Conservation (phyloP, 2,329 filamentous ascomycete genomes). For the Elsinoe ampelina region DNA sequence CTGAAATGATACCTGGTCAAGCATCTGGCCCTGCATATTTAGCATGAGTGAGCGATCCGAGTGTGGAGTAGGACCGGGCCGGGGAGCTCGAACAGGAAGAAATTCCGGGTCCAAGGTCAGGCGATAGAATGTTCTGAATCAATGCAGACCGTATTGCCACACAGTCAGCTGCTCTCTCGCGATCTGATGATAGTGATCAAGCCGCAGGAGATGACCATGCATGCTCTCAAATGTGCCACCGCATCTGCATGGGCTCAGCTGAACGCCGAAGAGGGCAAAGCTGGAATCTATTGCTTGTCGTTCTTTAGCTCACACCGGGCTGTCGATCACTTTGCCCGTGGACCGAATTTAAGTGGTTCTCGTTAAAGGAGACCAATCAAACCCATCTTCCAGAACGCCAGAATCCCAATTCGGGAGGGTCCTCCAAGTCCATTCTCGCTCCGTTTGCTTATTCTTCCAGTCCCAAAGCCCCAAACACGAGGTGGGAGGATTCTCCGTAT, state of each 20-base stretch:
- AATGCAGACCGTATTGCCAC: too few species aligned
- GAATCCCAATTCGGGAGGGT: not conserved
- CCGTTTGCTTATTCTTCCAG: conserved; percentile 1
- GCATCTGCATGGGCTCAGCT: not conserved
- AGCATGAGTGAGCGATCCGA: too few species aligned
- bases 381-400: not conserved
- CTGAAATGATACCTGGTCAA: too few species aligned
- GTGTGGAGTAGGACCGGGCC: not conserved
- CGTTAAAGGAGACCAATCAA: not conserved
- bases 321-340: not conserved
- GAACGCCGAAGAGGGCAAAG: not conserved
- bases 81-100: not conserved
- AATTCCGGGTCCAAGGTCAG: not conserved
- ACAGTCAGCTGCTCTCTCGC: not conserved
- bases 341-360: not conserved
- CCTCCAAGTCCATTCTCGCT: not conserved
- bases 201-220: not conserved
- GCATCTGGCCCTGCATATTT: too few species aligned
- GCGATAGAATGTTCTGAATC: too few species aligned
- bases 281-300: not conserved
- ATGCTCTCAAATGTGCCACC: not conserved
- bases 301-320: not conserved
- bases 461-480: not conserved
- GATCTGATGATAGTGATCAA: not conserved
- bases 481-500: not conserved